A percentile compares a stretch with the other conserved stretches of the same genome.
phyloP scores from a whole-genome alignment of 1,284 basidiomycete species.

The Austroboletus niveus region DNA sequence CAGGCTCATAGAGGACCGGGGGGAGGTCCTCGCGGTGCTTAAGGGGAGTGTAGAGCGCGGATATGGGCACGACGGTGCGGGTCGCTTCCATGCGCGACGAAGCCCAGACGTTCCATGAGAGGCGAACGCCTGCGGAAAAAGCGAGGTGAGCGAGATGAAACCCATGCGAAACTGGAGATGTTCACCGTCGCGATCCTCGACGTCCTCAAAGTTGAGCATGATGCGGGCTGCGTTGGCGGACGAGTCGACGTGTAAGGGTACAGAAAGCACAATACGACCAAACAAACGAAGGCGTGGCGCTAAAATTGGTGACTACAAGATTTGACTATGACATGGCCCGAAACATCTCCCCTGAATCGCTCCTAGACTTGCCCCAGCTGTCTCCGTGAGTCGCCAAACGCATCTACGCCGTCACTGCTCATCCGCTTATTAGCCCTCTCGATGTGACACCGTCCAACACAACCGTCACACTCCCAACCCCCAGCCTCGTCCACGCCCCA shows the following conservation, averaged over 20 bases:
- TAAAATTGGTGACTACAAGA: not conserved
- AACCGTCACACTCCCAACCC: constrained; percentile 8
- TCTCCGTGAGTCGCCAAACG: no score
- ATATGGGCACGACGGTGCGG: constrained; percentile 96
- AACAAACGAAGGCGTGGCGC: constrained; percentile 11
- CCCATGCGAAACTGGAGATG: not conserved
- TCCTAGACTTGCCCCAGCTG: no score
- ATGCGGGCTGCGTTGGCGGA: not conserved
- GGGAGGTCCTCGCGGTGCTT: constrained; percentile 95
- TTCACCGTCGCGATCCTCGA: constrained; percentile 64
- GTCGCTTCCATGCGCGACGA: constrained; percentile 97
- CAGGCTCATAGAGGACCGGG: constrained; percentile 96
- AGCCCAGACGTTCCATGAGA: constrained; percentile 99
- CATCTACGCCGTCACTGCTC: no score
- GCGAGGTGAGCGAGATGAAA: not conserved
- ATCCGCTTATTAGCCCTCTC: no score
- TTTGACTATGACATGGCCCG: no score
- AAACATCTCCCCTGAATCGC: no score
- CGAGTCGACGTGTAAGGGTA: constrained; percentile 23
- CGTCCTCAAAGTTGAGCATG: constrained; percentile 56
- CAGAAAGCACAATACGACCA: constrained; percentile 16
- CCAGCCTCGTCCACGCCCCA: constrained; percentile 6
- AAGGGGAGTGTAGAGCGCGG: constrained; percentile 96
- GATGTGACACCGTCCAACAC: constrained; percentile 21
- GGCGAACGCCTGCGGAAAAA: constrained; percentile 65